Conservation (phyloP, 106 monocot species). For the Dioscorea zingiberensis region DNA sequence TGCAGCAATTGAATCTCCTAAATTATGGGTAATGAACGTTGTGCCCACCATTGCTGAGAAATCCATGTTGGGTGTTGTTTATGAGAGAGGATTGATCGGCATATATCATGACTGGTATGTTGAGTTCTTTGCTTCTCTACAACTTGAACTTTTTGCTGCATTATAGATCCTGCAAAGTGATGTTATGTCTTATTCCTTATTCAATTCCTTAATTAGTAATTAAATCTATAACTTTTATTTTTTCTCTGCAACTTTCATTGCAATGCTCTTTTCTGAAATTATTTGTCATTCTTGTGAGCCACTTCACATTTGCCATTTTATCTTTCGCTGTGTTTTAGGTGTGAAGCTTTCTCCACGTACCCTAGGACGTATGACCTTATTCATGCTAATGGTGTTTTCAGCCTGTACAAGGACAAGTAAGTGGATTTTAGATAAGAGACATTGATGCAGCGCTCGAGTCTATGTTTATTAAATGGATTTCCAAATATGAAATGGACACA, state of each 20-base stretch:
- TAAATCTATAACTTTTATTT: too few relatives aligned
- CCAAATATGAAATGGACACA: too few relatives aligned
- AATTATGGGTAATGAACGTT: slow-evolving; percentile 44
- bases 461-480: too few relatives aligned
- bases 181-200: too few relatives aligned
- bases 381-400: slow-evolving; percentile 34
- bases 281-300: too few relatives aligned
- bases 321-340: slow-evolving; percentile 17
- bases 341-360: slow-evolving; percentile 45
- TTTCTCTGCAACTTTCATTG: too few relatives aligned
- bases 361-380: slow-evolving; percentile 41
- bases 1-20: slow-evolving; percentile 32
- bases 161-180: too few relatives aligned
- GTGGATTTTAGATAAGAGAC: not conserved
- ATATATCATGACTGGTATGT: slow-evolving; percentile 48
- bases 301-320: too few relatives aligned
- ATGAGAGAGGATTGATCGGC: slow-evolving; percentile 36
- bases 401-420: slow-evolving; percentile 28
- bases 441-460: too few relatives aligned
- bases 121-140: not conserved
- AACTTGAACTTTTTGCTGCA: not conserved
- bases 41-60: slow-evolving; percentile 34
- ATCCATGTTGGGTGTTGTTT: slow-evolving; percentile 24
- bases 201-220: too few relatives aligned
- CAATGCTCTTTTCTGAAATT: too few relatives aligned